phyloP scores from a whole-genome alignment of 352 stramenopile genomes.

The Phytophthora agathidicida region DNA sequence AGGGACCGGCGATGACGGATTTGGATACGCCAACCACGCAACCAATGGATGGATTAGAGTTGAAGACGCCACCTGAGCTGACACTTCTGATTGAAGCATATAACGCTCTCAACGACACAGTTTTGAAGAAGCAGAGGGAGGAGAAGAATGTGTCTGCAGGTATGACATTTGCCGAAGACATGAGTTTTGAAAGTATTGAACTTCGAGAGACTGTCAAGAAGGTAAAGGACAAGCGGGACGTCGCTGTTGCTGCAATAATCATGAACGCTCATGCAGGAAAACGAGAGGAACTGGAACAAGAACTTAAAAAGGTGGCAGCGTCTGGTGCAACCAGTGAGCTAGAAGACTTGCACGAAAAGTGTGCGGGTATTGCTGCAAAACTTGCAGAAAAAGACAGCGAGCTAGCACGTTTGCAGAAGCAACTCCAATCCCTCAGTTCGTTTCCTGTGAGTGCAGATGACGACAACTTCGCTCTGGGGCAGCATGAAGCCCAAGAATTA shows the following conservation, averaged over 20 bases:
- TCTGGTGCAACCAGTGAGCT: background rate
- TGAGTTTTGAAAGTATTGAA: slow-evolving; percentile 23
- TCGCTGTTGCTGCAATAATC: slow-evolving; percentile 44
- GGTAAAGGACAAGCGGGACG: slow-evolving; percentile 29
- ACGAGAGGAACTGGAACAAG: background rate
- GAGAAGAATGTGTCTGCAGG: slow-evolving; percentile 21
- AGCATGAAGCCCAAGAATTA: slow-evolving; percentile 17
- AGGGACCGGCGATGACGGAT: background rate
- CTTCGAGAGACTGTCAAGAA: slow-evolving; percentile 33
- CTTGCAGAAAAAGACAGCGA: slow-evolving; percentile 24
- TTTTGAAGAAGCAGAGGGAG: slow-evolving; percentile 36
- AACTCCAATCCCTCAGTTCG: slow-evolving; percentile 17
- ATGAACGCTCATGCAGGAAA: background rate
- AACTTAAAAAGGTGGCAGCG: slow-evolving; percentile 1
- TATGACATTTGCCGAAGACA: slow-evolving; percentile 19
- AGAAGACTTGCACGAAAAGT: slow-evolving; percentile 21
- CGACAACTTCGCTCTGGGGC: background rate
- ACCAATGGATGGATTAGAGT: background rate
- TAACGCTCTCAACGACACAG: slow-evolving; percentile 34
- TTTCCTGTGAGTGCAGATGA: slow-evolving; percentile 1
- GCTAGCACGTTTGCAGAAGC: slow-evolving; percentile 16
- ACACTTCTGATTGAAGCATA: slow-evolving; percentile 20
- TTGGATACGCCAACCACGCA: background rate
- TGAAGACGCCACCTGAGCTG: slow-evolving; percentile 2
- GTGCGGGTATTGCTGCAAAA: slow-evolving; percentile 21